Base-by-base conservation (phyloP, 2,329 filamentous ascomycete species). In the Cordyceps militaris region DNA sequence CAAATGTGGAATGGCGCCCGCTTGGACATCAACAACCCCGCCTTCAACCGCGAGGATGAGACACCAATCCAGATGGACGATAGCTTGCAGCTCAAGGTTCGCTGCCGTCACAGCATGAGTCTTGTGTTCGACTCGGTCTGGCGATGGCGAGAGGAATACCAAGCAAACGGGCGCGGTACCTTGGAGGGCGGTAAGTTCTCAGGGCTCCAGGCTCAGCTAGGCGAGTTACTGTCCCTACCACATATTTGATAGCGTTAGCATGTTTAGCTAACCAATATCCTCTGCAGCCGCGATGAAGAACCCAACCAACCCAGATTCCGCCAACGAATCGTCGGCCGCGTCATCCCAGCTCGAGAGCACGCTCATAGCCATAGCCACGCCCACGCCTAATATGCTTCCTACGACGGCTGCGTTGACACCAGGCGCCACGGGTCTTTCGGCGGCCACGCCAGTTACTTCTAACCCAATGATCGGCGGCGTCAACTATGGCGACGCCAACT, bases 71-170 rank as follows among this genome's bases (percentile, higher is more conserved):
- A 77, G 38, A 76, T 87, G 43, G 87, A 91, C 64, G 86, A 89
- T 63, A 87, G 81, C 60, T 74, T 93, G 44, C 87, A 91, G 68
- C 79, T 94, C 50, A 90, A 91, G 67, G 87, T 93, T n/a, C 83
- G 89, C 51, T 91, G 88, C 65, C 80, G 89, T 24, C 89, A 91
- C 77, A 92, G 88, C 70, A 90, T 93, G 85, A 91, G 87, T 69
- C 80, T 92, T 14, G 85, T 94, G 1, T 93, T 89, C 66, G 89
- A 94, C 71, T 89, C 87, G 13, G 88, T 91, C 52, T 93, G 89
- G 89, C 81, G 89, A 61, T 94, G 89, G 89, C 82, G 89, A 63
- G 87, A 90, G 68, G 88, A 92, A 68, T 91, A 83, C 65, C 86
- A 89, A 69, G 82, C 86, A 50, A 79, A 84, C 69, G 88, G 85